Evolutionary conservation across 805 yeast genomes (phyloP).

Genomic region (Starmerella tilneyi): DNA sequence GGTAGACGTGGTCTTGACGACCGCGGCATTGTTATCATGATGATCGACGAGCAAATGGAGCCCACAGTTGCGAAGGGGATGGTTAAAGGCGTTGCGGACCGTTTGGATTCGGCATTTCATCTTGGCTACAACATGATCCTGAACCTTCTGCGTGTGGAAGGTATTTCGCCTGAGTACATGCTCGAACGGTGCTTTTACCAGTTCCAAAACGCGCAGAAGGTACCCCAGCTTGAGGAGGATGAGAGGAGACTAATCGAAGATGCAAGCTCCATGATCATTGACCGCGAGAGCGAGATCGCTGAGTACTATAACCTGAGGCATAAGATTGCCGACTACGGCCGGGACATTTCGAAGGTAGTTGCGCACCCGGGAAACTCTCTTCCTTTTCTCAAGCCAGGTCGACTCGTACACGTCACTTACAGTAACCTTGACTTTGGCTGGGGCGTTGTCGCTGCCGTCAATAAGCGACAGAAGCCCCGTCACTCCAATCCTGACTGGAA

Average conservation of each 20-base stretch:
- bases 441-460: constrained; percentile 77
- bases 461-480: constrained; percentile 46
- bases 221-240: constrained; percentile 70
- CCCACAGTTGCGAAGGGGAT: constrained; percentile 98
- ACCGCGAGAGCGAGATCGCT: constrained; percentile 61
- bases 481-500: constrained; percentile 50
- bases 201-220: constrained; percentile 84
- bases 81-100: constrained; percentile 98
- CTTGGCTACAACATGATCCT: constrained; percentile 93
- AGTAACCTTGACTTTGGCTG: constrained; percentile 71
- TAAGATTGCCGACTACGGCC: constrained; percentile 58
- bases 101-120: constrained; percentile 95
- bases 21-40: constrained; percentile 97
- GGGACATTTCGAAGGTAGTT: constrained; percentile 68
- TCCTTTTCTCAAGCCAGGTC: constrained; percentile 79
- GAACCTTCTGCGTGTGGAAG: constrained; percentile 93
- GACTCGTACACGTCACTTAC: constrained; percentile 62
- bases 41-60: constrained; percentile 99
- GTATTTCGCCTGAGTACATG: constrained; percentile 96
- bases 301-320: constrained; percentile 75
- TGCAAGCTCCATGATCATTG: constrained; percentile 44
- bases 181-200: constrained; percentile 87
- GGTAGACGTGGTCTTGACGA: constrained; percentile 99
- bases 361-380: constrained; percentile 85
- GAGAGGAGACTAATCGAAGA: constrained; percentile 45